A percentile compares a stretch with the other conserved stretches of the same genome.
These are phyloP conservation scores for Haematococcus sp. DNA, from an alignment of 139 green algal species.

Conservation along the genomic window DNA sequence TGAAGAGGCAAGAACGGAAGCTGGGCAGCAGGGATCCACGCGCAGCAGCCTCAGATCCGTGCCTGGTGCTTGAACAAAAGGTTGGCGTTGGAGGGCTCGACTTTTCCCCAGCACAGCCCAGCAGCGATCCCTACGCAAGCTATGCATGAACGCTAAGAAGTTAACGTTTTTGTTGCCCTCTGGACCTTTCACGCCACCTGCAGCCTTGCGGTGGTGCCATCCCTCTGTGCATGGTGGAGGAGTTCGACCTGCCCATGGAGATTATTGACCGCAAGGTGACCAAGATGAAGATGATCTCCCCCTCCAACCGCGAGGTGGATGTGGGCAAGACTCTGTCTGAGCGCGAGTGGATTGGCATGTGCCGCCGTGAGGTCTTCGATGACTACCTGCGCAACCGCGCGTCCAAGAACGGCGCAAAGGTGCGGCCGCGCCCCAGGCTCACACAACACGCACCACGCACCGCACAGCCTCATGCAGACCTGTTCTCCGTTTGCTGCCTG, in stretches of 20 bases:
- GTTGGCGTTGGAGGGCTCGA: not conserved
- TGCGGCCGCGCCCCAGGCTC: not conserved
- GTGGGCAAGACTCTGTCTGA: conserved; percentile 97
- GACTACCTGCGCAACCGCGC: conserved; percentile 95
- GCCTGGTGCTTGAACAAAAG: not conserved
- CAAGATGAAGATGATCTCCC: conserved; percentile 99
- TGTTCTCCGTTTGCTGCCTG: not conserved
- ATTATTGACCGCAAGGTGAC: conserved; percentile 97
- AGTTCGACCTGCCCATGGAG: conserved; percentile 94
- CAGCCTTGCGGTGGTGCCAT: conserved; percentile 95
- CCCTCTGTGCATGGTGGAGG: conserved; percentile 98
- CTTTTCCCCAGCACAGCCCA: too few relatives aligned
- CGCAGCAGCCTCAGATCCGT: not conserved
- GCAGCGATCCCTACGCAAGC: too few relatives aligned
- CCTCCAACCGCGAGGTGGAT: conserved; percentile 94
- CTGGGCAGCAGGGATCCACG: not conserved
- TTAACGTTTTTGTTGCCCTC: too few relatives aligned
- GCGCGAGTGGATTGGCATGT: conserved; percentile 99
- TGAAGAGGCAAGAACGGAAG: not conserved
- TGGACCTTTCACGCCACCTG: not conserved
- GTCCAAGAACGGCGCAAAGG: conserved; percentile 74
- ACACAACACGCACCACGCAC: too few relatives aligned
- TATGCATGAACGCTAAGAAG: too few relatives aligned
- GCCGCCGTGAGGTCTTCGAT: conserved; percentile 93
- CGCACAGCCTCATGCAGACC: too few relatives aligned